phyloP scores from a whole-genome alignment of 768 basidiomycete species.

The Lentinula edodes region DNA sequence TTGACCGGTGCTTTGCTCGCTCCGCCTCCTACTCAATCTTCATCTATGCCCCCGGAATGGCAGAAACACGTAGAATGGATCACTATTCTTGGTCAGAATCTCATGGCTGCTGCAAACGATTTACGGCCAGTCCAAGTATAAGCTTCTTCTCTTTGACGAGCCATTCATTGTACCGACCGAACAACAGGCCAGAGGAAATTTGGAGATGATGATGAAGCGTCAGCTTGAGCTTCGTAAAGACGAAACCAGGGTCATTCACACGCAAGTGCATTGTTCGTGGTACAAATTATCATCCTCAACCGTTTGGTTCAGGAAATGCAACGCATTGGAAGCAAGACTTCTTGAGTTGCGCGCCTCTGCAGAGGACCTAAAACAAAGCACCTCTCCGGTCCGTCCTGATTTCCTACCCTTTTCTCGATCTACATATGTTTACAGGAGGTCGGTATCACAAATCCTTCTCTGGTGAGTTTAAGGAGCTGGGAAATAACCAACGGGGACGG shows the following conservation, averaged over 20 bases:
- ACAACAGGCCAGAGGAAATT: conserved; percentile 66
- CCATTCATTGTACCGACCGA: background rate
- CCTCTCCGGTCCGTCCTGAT: background rate
- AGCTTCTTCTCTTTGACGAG: background rate
- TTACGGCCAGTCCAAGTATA: conserved; percentile 79
- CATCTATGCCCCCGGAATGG: conserved; percentile 58
- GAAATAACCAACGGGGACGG: no score
- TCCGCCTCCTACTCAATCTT: conserved; percentile 50
- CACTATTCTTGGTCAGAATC: conserved; percentile 72
- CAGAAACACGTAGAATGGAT: conserved; percentile 77
- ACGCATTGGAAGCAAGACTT: conserved; percentile 59
- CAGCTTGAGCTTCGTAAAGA: conserved; percentile 70
- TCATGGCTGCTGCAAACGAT: conserved; percentile 89
- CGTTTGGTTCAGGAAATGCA: conserved; percentile 53
- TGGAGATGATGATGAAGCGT: conserved; percentile 77
- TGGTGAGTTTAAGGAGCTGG: background rate
- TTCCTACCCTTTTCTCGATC: background rate
- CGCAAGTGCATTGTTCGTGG: conserved; percentile 38
- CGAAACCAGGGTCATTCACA: conserved; percentile 65
- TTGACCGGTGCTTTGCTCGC: conserved; percentile 64
- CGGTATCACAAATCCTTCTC: background rate
- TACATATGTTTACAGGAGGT: background rate
- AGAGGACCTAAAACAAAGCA: conserved; percentile 8
- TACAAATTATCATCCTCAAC: background rate
- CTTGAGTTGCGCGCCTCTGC: conserved; percentile 43